Percentiles rank a stretch among this genome's conserved stretches.
Evolutionary conservation across 192 early-diverging fungal genomes (phyloP).

Genomic region (Geranomyces variabilis): DNA sequence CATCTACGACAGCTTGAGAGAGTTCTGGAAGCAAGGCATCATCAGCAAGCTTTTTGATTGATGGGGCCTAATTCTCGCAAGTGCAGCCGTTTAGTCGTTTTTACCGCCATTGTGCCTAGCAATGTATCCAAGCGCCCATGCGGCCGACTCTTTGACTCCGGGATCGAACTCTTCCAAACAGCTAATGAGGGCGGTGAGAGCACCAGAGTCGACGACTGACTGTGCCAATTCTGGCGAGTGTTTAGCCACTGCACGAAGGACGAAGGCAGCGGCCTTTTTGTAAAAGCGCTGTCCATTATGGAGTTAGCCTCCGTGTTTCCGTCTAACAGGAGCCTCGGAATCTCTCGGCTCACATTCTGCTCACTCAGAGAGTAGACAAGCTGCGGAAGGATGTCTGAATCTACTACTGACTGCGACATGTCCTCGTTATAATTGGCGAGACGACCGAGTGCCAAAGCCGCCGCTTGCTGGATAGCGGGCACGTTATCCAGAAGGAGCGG

Average conservation of each 20-base stretch:
- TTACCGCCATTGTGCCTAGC: constrained; percentile 59
- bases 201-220: constrained; percentile 57
- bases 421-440: constrained; percentile 62
- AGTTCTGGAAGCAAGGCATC: constrained; percentile 53
- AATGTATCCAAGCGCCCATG: constrained; percentile 66
- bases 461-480: constrained; percentile 65
- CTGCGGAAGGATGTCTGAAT: constrained; percentile 59
- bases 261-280: constrained; percentile 63
- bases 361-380: constrained; percentile 55
- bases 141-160: constrained; percentile 61
- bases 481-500: constrained; percentile 59
- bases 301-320: neutral
- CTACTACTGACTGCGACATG: constrained; percentile 58
- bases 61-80: neutral
- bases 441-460: constrained; percentile 59
- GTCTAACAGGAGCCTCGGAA: too few relatives aligned
- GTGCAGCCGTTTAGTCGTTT: too few relatives aligned
- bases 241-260: constrained; percentile 60
- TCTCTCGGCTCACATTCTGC: constrained; percentile 49
- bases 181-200: constrained; percentile 53
- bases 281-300: constrained; percentile 51
- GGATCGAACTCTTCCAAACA: constrained; percentile 69
- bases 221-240: constrained; percentile 61
- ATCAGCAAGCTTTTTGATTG: too few relatives aligned
- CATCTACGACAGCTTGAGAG: constrained; percentile 60